phyloP scores from a whole-genome alignment of 106 monocot genomes.

The Gastrodia elata region DNA sequence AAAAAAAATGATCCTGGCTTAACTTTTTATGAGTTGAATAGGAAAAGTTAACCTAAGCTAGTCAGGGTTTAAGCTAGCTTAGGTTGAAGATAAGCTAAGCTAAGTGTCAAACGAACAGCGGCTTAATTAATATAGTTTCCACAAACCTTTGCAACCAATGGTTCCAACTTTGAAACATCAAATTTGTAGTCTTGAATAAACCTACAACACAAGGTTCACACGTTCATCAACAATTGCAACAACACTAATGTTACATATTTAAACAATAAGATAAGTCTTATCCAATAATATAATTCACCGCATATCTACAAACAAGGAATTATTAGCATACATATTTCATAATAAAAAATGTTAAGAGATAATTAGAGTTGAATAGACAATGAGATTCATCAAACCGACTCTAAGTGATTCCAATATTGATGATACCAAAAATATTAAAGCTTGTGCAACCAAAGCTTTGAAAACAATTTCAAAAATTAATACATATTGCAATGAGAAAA shows the following conservation, averaged over 20 bases:
- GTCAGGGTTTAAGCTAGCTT: too few species aligned
- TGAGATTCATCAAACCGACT: background rate
- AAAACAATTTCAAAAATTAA: too few species aligned
- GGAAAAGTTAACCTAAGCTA: too few species aligned
- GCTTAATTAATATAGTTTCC: background rate
- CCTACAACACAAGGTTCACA: conserved; percentile 4
- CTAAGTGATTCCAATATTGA: background rate
- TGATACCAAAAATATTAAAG: background rate
- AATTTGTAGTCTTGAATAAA: conserved; percentile 40
- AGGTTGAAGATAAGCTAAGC: too few species aligned
- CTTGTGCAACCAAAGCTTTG: too few species aligned
- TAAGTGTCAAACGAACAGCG: too few species aligned
- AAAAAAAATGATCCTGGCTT: too few species aligned
- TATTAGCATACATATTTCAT: background rate
- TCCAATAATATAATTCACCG: background rate
- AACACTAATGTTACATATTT: background rate
- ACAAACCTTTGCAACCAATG: conserved; percentile 65
- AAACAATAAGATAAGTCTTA: background rate
- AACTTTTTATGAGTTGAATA: too few species aligned
- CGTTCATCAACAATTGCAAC: background rate
- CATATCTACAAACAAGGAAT: background rate
- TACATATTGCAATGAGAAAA: too few species aligned
- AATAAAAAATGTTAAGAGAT: background rate
- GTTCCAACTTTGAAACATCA: conserved; percentile 74
- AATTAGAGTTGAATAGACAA: background rate